Conservation (phyloP, 202 grass and related monocot genomes). For the Eragrostis tef region DNA sequence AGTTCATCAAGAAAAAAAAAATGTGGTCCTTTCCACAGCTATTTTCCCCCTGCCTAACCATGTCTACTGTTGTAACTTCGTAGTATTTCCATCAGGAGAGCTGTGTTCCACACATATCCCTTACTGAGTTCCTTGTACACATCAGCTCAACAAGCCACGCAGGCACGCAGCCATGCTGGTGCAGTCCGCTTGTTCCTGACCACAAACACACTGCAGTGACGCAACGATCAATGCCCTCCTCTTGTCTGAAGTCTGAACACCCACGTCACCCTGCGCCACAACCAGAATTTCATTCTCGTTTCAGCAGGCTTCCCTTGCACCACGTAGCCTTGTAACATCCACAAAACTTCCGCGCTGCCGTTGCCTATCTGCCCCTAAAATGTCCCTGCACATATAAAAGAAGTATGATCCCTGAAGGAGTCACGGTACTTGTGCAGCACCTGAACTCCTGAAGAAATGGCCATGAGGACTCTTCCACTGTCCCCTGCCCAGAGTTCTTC, state of each 20-base stretch:
- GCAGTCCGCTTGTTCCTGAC: conserved; percentile 37
- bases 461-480: conserved; percentile 65
- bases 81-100: background rate
- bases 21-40: background rate
- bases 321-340: conserved; percentile 56
- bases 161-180: background rate
- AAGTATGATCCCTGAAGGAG: background rate
- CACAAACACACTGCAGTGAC: conserved; percentile 43
- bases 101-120: background rate
- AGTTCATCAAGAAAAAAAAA: no score
- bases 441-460: conserved; percentile 42
- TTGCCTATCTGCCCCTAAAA: background rate
- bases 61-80: background rate
- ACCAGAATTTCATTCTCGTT: conserved; percentile 42
- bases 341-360: conserved; percentile 36
- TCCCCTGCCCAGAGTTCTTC: conserved; percentile 58
- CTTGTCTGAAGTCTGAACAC: conserved; percentile 35
- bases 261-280: conserved; percentile 28
- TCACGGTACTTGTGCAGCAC: background rate
- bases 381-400: conserved; percentile 16
- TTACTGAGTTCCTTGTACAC: background rate
- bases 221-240: background rate
- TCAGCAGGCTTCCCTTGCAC: conserved; percentile 58
- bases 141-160: conserved; percentile 36
- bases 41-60: no score